Conservation (phyloP, 306 rosid species). For the Inga laurina region DNA sequence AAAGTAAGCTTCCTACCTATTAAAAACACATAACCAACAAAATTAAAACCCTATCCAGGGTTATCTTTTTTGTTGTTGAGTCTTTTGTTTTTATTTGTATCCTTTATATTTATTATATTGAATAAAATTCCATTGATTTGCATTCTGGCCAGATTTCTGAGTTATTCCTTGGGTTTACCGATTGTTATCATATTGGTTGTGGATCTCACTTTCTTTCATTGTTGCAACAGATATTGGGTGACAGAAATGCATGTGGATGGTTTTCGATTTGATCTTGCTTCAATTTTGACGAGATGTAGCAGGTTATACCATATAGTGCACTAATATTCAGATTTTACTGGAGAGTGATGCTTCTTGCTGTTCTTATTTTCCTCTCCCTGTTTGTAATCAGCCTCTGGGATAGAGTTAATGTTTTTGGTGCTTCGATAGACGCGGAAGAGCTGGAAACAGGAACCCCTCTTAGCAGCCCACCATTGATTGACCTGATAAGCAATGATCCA, state of each 20-base stretch:
- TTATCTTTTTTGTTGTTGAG: background rate
- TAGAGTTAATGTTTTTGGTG: conserved; percentile 75
- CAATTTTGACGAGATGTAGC: conserved; percentile 92
- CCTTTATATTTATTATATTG: conserved; percentile 13
- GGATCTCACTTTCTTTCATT: conserved; percentile 33
- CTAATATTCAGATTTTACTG: conserved; percentile 22
- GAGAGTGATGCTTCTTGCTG: conserved; percentile 21
- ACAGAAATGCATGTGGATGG: conserved; percentile 98
- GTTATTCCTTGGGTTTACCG: conserved; percentile 9
- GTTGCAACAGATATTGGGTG: conserved; percentile 83
- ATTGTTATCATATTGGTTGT: conserved; percentile 26
- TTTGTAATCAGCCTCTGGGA: conserved; percentile 76
- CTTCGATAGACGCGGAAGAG: conserved; percentile 63
- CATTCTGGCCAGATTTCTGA: conserved; percentile 29
- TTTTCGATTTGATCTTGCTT: conserved; percentile 99
- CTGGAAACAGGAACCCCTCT: conserved; percentile 88
- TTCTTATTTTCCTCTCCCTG: conserved; percentile 40
- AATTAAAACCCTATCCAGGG: background rate
- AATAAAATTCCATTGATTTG: conserved; percentile 8
- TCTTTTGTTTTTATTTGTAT: conserved; percentile 4
- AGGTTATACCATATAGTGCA: conserved; percentile 55
- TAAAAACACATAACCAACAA: background rate
- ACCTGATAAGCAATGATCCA: conserved; percentile 91
- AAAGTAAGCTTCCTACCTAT: no score
- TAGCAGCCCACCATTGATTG: conserved; percentile 80